phyloP scores from a whole-genome alignment of 192 early-diverging fungal species.

The Coemansia sp. region DNA sequence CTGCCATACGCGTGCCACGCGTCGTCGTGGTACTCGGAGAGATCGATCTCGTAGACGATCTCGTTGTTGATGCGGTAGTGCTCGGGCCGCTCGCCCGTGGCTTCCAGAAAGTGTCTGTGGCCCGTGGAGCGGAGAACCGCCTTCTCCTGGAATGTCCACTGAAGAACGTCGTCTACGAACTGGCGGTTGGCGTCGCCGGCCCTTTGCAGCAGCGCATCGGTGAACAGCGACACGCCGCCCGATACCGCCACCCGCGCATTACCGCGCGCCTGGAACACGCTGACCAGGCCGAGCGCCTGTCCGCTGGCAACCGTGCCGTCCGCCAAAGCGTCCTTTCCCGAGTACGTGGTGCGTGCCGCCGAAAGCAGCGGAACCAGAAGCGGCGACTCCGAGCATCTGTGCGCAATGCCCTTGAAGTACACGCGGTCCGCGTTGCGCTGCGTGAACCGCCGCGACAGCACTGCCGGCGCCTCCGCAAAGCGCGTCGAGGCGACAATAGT shows the following conservation, averaged over 20 bases:
- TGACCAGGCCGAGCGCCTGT: constrained; percentile 68
- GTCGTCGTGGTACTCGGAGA: constrained; percentile 76
- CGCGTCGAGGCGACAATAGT: constrained; percentile 58
- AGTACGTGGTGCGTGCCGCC: constrained; percentile 65
- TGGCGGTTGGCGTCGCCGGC: constrained; percentile 61
- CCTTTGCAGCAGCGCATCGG: constrained; percentile 62
- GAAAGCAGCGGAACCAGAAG: constrained; percentile 64
- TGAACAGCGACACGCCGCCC: constrained; percentile 83
- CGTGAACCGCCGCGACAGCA: constrained; percentile 24
- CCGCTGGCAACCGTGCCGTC: constrained; percentile 55
- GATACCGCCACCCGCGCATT: constrained; percentile 84
- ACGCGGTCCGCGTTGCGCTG: constrained; percentile 14
- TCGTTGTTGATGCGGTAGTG: constrained; percentile 91
- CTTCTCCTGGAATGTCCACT: constrained; percentile 95
- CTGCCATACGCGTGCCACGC: constrained; percentile 77
- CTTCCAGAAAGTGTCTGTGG: constrained; percentile 60
- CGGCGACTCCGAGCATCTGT: constrained; percentile 67
- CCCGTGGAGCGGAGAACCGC: constrained; percentile 62
- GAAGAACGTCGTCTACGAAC: constrained; percentile 72
- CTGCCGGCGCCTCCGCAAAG: constrained; percentile 43
- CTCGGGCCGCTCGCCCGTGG: constrained; percentile 70
- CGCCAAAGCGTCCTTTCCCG: constrained; percentile 17
- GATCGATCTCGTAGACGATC: constrained; percentile 81
- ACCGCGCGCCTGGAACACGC: constrained; percentile 83
- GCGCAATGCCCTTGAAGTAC: constrained; percentile 78